Base-by-base conservation (phyloP, 495 filamentous ascomycete genomes). In the Bathelium albidoporum region DNA sequence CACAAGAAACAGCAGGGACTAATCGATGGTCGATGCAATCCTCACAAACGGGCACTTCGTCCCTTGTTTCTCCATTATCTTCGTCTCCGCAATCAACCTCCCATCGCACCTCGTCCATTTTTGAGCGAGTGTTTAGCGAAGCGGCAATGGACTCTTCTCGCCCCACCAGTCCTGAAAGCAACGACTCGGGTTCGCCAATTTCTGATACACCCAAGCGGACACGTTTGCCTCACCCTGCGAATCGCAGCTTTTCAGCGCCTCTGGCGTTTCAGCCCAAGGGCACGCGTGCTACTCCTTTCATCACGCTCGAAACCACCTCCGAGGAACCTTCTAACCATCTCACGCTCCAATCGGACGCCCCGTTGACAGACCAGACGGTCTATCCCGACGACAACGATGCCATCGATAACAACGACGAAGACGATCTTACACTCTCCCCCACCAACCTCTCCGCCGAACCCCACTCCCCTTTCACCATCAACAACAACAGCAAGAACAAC, bases 1-100 rank as follows among this genome's bases (percentile, higher is more conserved):
- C 83, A 65, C 73, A 79, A 64, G 65, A 80, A 65, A 71, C 77
- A 1, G 77, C 62, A 20, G 11, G 14, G 14, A 34, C 41, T 18
- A 67, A 81, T 32, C 81, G 83, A 26, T 90, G 85, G 85, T 90
- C 89, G 0, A 70, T 82, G 12, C 81, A 87, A 55, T 86, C 87
- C 9, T 79, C 78, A 28, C 76, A 76, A 52, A 72, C 72, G 11
- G 78, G 79, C 5, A 83, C 87, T n/a, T 85, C 87, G 22, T 79
- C 82, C 65, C 76, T 81, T 2, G 68, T 80, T 0, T 90, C 89
- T 11, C 93, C 92, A 0, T 76, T 85, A n/a, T 85, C 91, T 2
- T 91, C 84, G 70, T 96, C 92, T 1, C 92, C 93, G 2, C 81
- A 81, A 28, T 93, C 90, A 1, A 84, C 80, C 18, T 86, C 71